Evolutionary conservation across 768 basidiomycete species (phyloP).

Genomic region (Lyophyllum shimeji): DNA sequence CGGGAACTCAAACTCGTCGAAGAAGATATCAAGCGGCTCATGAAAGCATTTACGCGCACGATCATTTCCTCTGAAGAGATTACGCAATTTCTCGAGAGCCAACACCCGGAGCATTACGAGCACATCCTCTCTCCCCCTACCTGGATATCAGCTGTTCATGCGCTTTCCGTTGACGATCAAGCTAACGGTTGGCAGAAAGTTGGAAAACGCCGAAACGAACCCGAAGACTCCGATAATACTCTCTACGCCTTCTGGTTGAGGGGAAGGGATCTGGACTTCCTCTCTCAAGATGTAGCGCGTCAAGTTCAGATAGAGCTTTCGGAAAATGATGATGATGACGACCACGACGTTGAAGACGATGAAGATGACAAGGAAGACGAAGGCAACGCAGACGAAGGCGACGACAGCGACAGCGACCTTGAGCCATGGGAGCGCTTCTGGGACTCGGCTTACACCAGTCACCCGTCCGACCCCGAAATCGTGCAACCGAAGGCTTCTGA

Average conservation of each 20-base stretch:
- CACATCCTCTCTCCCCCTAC: slow-evolving; percentile 41
- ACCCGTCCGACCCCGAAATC: too few species aligned
- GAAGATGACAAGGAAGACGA: background rate
- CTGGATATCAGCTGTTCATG: slow-evolving; percentile 40
- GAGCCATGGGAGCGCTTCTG: slow-evolving; percentile 3
- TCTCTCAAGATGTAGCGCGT: slow-evolving; percentile 21
- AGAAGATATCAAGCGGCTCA: slow-evolving; percentile 43
- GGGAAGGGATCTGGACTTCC: slow-evolving; percentile 47
- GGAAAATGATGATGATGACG: background rate
- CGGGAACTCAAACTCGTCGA: slow-evolving; percentile 43
- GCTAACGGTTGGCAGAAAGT: slow-evolving; percentile 34
- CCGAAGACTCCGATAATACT: slow-evolving; percentile 25
- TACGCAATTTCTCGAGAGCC: slow-evolving; percentile 37
- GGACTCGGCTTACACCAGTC: background rate
- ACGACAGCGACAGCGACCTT: background rate
- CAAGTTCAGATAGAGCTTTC: background rate
- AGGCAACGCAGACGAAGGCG: background rate
- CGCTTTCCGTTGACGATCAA: too few species aligned
- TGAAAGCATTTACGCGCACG: slow-evolving; percentile 38
- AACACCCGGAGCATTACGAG: slow-evolving; percentile 49
- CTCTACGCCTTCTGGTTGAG: slow-evolving; percentile 53
- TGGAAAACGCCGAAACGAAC: slow-evolving; percentile 20
- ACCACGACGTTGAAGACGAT: background rate
- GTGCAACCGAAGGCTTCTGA: background rate
- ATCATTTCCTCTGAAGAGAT: slow-evolving; percentile 37